Conservation (phyloP, 1,139 yeast species). For the Protomyces gravidus region DNA sequence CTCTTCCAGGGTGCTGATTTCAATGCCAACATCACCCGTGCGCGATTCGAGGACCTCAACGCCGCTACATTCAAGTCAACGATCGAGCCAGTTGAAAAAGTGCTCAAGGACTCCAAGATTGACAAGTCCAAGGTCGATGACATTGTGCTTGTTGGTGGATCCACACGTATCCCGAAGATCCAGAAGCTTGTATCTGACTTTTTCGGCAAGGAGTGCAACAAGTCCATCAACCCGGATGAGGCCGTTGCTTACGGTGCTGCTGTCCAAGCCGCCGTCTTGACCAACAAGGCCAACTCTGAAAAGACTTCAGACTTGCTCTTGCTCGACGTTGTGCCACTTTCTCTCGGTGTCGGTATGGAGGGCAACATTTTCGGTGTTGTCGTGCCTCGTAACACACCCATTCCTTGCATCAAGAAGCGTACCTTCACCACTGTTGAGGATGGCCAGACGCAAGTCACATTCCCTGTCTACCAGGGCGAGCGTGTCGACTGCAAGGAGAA, state of each 20-base stretch:
- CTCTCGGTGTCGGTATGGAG: constrained; percentile 99
- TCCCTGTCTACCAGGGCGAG: constrained; percentile 99
- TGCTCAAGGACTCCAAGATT: constrained; percentile 72
- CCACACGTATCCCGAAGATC: constrained; percentile 91
- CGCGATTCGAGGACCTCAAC: constrained; percentile 85
- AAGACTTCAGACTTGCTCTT: constrained; percentile 96
- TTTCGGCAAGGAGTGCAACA: constrained; percentile 88
- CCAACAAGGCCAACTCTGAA: constrained; percentile 95
- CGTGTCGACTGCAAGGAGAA: constrained; percentile 99
- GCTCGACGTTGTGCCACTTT: constrained; percentile 97
- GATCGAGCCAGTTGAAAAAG: constrained; percentile 80
- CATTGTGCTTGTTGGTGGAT: constrained; percentile 87
- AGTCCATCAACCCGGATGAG: constrained; percentile 88
- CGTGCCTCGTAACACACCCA: constrained; percentile 99
- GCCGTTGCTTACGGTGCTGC: constrained; percentile 99
- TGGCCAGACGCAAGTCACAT: constrained; percentile 98
- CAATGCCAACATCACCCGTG: constrained; percentile 79
- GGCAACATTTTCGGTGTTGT: constrained; percentile 92
- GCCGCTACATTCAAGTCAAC: constrained; percentile 80
- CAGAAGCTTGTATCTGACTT: constrained; percentile 80
- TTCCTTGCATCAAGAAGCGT: constrained; percentile 99
- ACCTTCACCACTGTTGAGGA: constrained; percentile 99
- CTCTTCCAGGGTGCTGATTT: constrained; percentile 76
- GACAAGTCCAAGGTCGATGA: constrained; percentile 78
- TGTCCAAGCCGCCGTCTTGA: constrained; percentile 97